Conservation (phyloP, 2,329 filamentous ascomycete genomes). For the Hypoxylon sp. region DNA sequence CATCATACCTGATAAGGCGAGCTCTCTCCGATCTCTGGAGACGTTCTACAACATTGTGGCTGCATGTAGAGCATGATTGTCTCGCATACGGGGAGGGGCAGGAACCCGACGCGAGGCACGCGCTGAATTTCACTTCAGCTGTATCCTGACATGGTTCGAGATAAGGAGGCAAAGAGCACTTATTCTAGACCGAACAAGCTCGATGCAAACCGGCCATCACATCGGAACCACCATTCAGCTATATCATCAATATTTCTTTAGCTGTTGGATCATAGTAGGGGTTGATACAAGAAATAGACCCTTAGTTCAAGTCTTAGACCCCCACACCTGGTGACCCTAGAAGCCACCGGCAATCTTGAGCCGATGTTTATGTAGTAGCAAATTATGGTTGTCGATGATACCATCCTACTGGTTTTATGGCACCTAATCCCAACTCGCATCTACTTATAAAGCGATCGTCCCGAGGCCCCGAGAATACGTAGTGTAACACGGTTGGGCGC, state of each 20-base stretch:
- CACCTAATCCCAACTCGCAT: background rate
- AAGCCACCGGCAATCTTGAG: conserved; percentile 2
- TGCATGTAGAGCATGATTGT: conserved; percentile 6
- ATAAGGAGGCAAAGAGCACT: background rate
- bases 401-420: conserved; percentile 30
- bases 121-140: background rate
- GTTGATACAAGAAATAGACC: background rate
- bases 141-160: background rate
- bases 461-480: conserved; percentile 2
- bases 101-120: background rate
- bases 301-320: conserved; percentile 14
- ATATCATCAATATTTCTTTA: background rate
- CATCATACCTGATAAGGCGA: conserved; percentile 14
- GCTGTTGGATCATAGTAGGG: background rate
- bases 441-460: conserved; percentile 23
- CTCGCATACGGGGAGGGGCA: background rate
- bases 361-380: conserved; percentile 15
- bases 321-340: conserved; percentile 28
- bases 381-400: conserved; percentile 40
- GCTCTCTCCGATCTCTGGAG: conserved; percentile 23
- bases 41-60: background rate
- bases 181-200: conserved; percentile 1
- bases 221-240: conserved; percentile 1
- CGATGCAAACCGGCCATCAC: background rate
- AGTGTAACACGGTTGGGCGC: conserved; percentile 1